Conservation (phyloP, 352 stramenopile genomes). For the Pythium guiyangense region DNA sequence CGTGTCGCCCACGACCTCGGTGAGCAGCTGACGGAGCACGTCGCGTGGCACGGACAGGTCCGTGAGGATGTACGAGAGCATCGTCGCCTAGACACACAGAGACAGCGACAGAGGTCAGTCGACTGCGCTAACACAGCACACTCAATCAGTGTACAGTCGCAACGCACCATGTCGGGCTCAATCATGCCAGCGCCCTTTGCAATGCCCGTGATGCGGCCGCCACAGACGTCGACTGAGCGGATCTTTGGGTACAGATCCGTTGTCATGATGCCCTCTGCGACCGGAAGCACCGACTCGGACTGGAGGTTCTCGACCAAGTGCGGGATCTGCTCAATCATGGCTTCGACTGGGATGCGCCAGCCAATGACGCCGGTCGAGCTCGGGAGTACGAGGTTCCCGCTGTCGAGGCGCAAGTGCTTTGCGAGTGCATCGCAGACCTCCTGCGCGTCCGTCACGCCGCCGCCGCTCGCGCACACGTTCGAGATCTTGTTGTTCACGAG, state of each 20-base stretch:
- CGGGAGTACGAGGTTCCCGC: constrained; percentile 88
- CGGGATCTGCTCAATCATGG: constrained; percentile 79
- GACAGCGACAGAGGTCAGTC: background rate
- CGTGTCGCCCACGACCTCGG: constrained; percentile 78
- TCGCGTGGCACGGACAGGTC: constrained; percentile 80
- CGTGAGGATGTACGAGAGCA: constrained; percentile 89
- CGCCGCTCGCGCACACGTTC: constrained; percentile 95
- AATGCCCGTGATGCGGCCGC: constrained; percentile 94
- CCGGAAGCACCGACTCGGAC: constrained; percentile 90
- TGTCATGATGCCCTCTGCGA: constrained; percentile 97
- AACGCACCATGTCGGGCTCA: constrained; percentile 96
- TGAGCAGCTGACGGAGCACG: constrained; percentile 71
- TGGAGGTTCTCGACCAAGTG: constrained; percentile 88
- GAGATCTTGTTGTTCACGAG: constrained; percentile 99
- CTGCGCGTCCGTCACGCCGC: constrained; percentile 90
- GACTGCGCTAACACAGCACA: constrained; percentile 27
- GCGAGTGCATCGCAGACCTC: constrained; percentile 92
- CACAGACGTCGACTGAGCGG: constrained; percentile 73
- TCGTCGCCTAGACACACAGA: constrained; percentile 36
- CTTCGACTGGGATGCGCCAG: constrained; percentile 95
- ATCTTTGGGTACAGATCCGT: constrained; percentile 93
- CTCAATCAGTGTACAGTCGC: constrained; percentile 23
- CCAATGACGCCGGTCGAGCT: constrained; percentile 98
- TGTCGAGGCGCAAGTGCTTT: constrained; percentile 82
- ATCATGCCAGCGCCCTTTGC: constrained; percentile 99